Conservation (phyloP, 2,329 filamentous ascomycete species). For the Ceratocystiopsis minuta region DNA sequence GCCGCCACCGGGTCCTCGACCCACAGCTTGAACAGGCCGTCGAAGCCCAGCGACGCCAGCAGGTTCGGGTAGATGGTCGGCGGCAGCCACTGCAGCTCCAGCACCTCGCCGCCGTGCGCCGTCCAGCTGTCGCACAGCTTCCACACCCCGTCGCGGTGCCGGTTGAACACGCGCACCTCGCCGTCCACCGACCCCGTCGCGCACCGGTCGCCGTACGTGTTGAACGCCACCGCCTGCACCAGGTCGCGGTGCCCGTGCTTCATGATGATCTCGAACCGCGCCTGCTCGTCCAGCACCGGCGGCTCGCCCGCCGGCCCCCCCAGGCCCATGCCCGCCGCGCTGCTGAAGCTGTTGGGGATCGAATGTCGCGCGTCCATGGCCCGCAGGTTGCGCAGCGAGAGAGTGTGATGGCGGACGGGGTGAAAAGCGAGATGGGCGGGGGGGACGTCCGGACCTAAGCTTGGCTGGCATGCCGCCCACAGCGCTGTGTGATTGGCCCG, state of each 20-base stretch:
- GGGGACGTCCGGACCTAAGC: too few species aligned
- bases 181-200: constrained; percentile 85
- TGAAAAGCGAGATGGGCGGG: too few species aligned
- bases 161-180: constrained; percentile 79
- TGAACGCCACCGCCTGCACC: constrained; percentile 74
- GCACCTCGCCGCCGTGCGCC: constrained; percentile 76
- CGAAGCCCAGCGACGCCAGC: constrained; percentile 73
- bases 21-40: constrained; percentile 84
- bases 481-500: too few species aligned
- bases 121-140: constrained; percentile 71
- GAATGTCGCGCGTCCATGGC: too few species aligned
- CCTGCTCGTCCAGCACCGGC: constrained; percentile 23
- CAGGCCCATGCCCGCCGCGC: too few species aligned
- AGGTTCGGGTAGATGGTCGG: constrained; percentile 74
- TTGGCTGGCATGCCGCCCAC: too few species aligned
- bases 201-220: constrained; percentile 80
- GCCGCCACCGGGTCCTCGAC: constrained; percentile 72
- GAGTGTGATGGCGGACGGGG: too few species aligned
- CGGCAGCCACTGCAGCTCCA: constrained; percentile 90
- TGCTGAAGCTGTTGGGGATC: too few species aligned
- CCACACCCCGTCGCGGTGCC: constrained; percentile 63
- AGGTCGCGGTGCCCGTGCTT: constrained; percentile 63
- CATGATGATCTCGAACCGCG: constrained; percentile 40
- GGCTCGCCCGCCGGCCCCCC: constrained; percentile 14
- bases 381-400: too few species aligned